phyloP scores from a whole-genome alignment of 495 filamentous ascomycete species.

The Ascodesmis nigricans region DNA sequence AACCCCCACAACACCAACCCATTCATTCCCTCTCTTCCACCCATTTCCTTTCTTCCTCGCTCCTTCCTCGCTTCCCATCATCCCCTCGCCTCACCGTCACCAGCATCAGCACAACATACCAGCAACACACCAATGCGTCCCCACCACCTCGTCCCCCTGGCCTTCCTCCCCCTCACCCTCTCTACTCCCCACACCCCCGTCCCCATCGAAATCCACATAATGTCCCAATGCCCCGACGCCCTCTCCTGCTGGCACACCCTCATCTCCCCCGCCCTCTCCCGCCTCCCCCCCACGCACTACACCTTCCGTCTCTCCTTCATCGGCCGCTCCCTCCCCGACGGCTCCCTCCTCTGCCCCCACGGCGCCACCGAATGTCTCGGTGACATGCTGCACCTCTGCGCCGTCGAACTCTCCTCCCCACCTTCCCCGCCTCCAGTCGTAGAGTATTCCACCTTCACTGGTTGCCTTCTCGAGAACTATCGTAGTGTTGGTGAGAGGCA shows the following conservation, averaged over 20 bases:
- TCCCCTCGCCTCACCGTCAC: slow-evolving; percentile 14
- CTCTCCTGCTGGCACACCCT: neutral
- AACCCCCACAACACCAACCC: neutral
- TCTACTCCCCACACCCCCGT: neutral
- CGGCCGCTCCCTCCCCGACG: no score
- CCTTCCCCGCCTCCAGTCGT: slow-evolving; percentile 42
- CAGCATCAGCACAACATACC: slow-evolving; percentile 17
- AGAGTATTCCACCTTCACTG: slow-evolving; percentile 70
- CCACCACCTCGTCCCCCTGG: slow-evolving; percentile 1
- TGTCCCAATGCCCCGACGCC: neutral
- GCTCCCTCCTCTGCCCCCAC: slow-evolving; percentile 63
- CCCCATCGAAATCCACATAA: neutral
- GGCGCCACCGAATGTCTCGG: slow-evolving; percentile 81
- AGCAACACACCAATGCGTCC: slow-evolving; percentile 5
- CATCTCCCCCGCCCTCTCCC: neutral
- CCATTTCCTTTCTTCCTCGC: neutral
- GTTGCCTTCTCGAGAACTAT: slow-evolving; percentile 61
- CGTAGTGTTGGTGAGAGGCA: slow-evolving; percentile 45
- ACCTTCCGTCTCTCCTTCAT: neutral
- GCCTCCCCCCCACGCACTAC: neutral
- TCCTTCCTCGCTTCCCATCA: slow-evolving; percentile 13
- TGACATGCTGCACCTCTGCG: slow-evolving; percentile 85
- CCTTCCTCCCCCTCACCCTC: neutral
- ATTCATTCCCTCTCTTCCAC: neutral
- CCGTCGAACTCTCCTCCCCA: slow-evolving; percentile 39